Conservation (phyloP, 1,139 yeast genomes). For the Kazachstania sp. region DNA sequence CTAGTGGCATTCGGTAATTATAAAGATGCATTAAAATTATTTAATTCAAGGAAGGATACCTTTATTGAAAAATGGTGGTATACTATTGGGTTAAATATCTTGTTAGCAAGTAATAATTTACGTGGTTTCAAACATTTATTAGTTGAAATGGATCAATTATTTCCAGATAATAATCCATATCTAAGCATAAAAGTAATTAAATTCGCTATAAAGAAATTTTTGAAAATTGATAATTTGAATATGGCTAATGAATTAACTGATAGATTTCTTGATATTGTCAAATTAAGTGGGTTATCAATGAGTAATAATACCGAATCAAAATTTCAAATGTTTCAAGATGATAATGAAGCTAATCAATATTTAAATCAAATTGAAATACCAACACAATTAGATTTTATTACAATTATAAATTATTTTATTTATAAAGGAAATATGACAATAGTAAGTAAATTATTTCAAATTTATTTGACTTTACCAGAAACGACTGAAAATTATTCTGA, state of each 20-base stretch:
- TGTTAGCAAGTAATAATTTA: slow-evolving; percentile 27
- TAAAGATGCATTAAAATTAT: slow-evolving; percentile 25
- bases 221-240: slow-evolving; percentile 11
- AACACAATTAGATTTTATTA: slow-evolving; percentile 16
- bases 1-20: slow-evolving; percentile 25
- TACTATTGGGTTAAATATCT: slow-evolving; percentile 31
- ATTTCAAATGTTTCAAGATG: slow-evolving; percentile 14
- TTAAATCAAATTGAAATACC: slow-evolving; percentile 21
- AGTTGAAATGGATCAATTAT: slow-evolving; percentile 14
- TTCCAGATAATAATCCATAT: slow-evolving; percentile 9
- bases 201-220: slow-evolving; percentile 22
- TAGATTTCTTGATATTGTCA: slow-evolving; percentile 14
- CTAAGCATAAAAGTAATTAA: slow-evolving; percentile 19
- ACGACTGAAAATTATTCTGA: slow-evolving; percentile 7
- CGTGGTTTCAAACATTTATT: slow-evolving; percentile 25
- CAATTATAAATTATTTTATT: slow-evolving; percentile 18
- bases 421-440: slow-evolving; percentile 11
- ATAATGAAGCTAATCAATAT: slow-evolving; percentile 22
- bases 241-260: slow-evolving; percentile 15
- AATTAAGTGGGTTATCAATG: slow-evolving; percentile 12
- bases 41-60: slow-evolving; percentile 21
- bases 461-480: slow-evolving; percentile 10
- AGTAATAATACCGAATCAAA: background rate
- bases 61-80: slow-evolving; percentile 34
- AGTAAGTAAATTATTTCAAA: slow-evolving; percentile 14